A percentile compares a stretch with the other conserved stretches of the same genome.
These are phyloP conservation scores for Byssochlamys sp. DNA, from an alignment of 2,329 filamentous ascomycete genomes.

Conservation along the genomic window DNA sequence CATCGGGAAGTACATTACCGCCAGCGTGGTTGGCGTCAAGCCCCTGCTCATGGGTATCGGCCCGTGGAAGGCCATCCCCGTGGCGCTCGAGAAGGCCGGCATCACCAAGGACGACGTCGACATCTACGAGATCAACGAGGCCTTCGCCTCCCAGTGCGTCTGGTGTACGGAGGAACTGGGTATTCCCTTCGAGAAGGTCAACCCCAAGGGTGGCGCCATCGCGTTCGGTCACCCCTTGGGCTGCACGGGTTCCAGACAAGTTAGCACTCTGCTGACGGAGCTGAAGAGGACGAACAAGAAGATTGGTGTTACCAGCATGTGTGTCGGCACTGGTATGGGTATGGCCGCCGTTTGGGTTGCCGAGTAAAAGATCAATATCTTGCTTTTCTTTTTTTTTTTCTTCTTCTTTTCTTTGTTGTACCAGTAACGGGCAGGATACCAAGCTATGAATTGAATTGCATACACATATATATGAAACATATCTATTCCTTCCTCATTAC, in stretches of 20 bases:
- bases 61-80: slow-evolving; percentile 90
- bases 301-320: slow-evolving; percentile 92
- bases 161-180: slow-evolving; percentile 87
- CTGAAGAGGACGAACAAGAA: slow-evolving; percentile 72
- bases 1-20: slow-evolving; percentile 82
- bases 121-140: slow-evolving; percentile 98
- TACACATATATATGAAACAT: neutral
- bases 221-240: slow-evolving; percentile 92
- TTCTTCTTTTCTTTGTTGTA: slow-evolving; percentile 1
- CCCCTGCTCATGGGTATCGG: slow-evolving; percentile 93
- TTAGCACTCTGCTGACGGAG: slow-evolving; percentile 85
- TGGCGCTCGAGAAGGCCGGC: slow-evolving; percentile 77
- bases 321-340: slow-evolving; percentile 91
- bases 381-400: slow-evolving; percentile 7
- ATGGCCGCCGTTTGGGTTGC: slow-evolving; percentile 96
- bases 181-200: slow-evolving; percentile 76
- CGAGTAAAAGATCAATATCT: slow-evolving; percentile 49
- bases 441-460: neutral
- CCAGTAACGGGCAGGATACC: neutral
- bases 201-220: slow-evolving; percentile 93
- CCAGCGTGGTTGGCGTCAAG: slow-evolving; percentile 76
- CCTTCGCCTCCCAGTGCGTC: slow-evolving; percentile 87
- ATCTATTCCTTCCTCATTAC: no score
- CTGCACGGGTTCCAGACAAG: slow-evolving; percentile 86
- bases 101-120: slow-evolving; percentile 84